Conservation (phyloP, 306 rosid genomes). For the Myrica gale region DNA sequence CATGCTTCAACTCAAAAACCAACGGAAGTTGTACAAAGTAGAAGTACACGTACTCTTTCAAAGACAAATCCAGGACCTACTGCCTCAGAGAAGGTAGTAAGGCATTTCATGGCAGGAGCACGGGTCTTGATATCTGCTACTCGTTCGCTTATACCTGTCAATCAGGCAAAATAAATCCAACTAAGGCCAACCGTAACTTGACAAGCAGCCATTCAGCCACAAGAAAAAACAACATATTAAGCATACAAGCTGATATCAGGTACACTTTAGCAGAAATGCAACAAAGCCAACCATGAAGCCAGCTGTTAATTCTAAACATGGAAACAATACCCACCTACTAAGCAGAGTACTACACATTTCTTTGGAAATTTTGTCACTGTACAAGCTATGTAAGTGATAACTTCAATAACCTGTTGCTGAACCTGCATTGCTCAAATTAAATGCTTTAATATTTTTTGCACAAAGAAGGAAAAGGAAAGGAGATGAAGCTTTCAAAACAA, state of each 20-base stretch:
- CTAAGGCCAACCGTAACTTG: background rate
- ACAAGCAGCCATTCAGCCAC: slow-evolving; percentile 10
- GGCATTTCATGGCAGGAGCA: slow-evolving; percentile 88
- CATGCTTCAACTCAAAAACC: background rate
- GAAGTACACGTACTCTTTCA: slow-evolving; percentile 73
- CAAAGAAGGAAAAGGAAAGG: slow-evolving; percentile 14
- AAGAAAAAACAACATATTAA: slow-evolving; percentile 1
- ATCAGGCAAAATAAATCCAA: slow-evolving; percentile 7
- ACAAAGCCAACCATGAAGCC: slow-evolving; percentile 4
- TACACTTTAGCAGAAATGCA: background rate
- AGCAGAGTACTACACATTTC: slow-evolving; percentile 92
- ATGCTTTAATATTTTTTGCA: slow-evolving; percentile 14
- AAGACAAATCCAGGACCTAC: slow-evolving; percentile 95
- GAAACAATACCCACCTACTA: slow-evolving; percentile 60
- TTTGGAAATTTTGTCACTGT: slow-evolving; percentile 76
- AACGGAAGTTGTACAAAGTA: slow-evolving; percentile 9
- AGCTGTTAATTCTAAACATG: slow-evolving; percentile 1
- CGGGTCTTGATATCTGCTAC: slow-evolving; percentile 99
- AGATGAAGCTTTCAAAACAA: slow-evolving; percentile 12
- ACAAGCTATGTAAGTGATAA: slow-evolving; percentile 66
- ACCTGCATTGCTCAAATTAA: slow-evolving; percentile 57
- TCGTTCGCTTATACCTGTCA: slow-evolving; percentile 85
- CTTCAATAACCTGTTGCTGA: slow-evolving; percentile 96
- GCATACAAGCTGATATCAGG: background rate
- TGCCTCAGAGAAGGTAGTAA: slow-evolving; percentile 83